phyloP scores from a whole-genome alignment of 352 stramenopile genomes.

The Pythium pyrilobum region DNA sequence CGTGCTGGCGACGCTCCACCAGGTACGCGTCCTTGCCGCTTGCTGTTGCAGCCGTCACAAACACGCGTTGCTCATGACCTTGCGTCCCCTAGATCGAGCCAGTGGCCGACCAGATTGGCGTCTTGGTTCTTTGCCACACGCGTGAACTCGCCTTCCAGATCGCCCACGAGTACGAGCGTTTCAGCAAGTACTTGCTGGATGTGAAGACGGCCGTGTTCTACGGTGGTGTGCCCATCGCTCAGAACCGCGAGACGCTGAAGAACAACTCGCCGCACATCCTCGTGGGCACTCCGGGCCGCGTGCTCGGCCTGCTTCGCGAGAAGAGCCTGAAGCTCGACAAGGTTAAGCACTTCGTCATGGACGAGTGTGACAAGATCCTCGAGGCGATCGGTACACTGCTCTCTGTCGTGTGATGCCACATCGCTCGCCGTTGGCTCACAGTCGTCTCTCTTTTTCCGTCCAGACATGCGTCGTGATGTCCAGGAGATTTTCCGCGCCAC shows the following conservation, averaged over 20 bases:
- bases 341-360: conserved; percentile 99
- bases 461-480: conserved; percentile 98
- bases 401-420: background rate
- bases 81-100: conserved; percentile 63
- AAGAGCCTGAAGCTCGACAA: conserved; percentile 98
- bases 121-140: conserved; percentile 99
- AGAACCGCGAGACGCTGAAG: conserved; percentile 96
- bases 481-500: conserved; percentile 99
- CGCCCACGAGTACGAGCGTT: conserved; percentile 98
- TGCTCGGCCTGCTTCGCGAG: conserved; percentile 85
- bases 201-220: conserved; percentile 98
- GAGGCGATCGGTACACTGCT: conserved; percentile 88
- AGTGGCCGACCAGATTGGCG: conserved; percentile 90
- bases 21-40: conserved; percentile 73
- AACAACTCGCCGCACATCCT: conserved; percentile 96
- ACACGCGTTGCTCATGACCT: background rate
- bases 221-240: conserved; percentile 92
- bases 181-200: conserved; percentile 97
- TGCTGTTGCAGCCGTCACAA: too few relatives aligned
- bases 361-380: conserved; percentile 99
- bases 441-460: background rate
- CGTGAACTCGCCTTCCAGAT: conserved; percentile 99
- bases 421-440: background rate
- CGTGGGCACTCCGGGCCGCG: conserved; percentile 97
- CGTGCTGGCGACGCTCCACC: conserved; percentile 98